Base-by-base conservation (phyloP, 768 basidiomycete genomes). In the Leccinum imitatum region DNA sequence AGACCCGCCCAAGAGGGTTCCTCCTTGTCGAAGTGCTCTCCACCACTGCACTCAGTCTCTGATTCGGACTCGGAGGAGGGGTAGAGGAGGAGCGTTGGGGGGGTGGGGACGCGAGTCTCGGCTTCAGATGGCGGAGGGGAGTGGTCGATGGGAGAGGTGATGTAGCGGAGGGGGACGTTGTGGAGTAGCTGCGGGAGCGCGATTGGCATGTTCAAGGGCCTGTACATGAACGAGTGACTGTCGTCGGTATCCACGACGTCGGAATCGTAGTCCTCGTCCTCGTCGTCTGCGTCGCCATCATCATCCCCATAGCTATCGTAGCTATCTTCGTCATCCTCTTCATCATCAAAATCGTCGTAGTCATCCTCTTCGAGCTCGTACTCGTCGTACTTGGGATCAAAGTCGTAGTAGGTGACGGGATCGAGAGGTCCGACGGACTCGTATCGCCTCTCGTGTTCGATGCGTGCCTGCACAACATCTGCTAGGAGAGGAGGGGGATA, bases 131-230 rank as follows among this genome's bases (percentile, higher is more conserved):
- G 4, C 23, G 25, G 5, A 10, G 50, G 25, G 6, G 35, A 10
- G 14, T 23, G 11, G 23, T 3, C 19, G 48, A 14, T 6, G 30
- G 56, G 1, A 3, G 17, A 17, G n/a, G n/a, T 0, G 13, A 50
- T 7, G 51, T 21, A 52, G 21, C 61, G 15, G 37, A 58, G 54
- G 6, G 61, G 51, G 50, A 41, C 17, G 23, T 9, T 14, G 23
- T 48, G 54, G 4, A 62, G 54, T 44, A 62, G 61, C 25, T 31
- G 19, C 1, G 54, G 61, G 27, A 62, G 62, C 7, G 17, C n/a
- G 55, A 63, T 63, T 3, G 44, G 19, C 31, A n/a, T 9, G 17
- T 39, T 11, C 44, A 46, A 46, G 5, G 4, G 53, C 14, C 21
- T 41, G 7, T 25, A 14, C 8, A 5, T 46, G 19, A n/a, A 13